A percentile compares a stretch with the other conserved stretches of the same genome.
Evolutionary conservation across 2,329 filamentous ascomycete genomes (phyloP).

Genomic region (Neopestalotiopsis clavispora): DNA sequence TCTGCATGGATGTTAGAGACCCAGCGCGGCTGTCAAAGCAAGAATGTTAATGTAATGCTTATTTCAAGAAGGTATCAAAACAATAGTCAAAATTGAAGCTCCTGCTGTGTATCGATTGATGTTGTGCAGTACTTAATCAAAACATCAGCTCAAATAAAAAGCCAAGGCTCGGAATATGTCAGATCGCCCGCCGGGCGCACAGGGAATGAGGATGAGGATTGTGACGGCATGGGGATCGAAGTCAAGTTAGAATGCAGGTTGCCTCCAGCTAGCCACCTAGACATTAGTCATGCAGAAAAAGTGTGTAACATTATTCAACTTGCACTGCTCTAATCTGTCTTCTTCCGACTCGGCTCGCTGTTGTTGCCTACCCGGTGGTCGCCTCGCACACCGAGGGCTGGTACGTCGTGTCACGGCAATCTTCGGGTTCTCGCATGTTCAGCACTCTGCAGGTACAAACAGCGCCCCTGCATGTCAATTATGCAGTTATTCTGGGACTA

Average conservation of each 20-base stretch:
- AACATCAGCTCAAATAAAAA: neutral
- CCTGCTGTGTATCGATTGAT: neutral
- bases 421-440: slow-evolving; percentile 7
- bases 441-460: slow-evolving; percentile 15
- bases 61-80: neutral
- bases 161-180: neutral
- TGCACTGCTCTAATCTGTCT: neutral
- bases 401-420: neutral
- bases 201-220: neutral
- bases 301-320: neutral
- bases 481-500: neutral
- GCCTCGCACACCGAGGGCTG: neutral
- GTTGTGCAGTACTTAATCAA: neutral
- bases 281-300: neutral
- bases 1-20: neutral
- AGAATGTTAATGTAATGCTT: neutral
- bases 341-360: neutral
- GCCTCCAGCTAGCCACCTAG: neutral
- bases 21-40: neutral
- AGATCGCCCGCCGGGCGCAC: neutral
- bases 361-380: neutral
- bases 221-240: too few species aligned
- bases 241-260: neutral
- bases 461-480: neutral
- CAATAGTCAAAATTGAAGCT: neutral